Evolutionary conservation across 495 filamentous ascomycete species (phyloP).

Genomic region (Penicillium egyptiacum): DNA sequence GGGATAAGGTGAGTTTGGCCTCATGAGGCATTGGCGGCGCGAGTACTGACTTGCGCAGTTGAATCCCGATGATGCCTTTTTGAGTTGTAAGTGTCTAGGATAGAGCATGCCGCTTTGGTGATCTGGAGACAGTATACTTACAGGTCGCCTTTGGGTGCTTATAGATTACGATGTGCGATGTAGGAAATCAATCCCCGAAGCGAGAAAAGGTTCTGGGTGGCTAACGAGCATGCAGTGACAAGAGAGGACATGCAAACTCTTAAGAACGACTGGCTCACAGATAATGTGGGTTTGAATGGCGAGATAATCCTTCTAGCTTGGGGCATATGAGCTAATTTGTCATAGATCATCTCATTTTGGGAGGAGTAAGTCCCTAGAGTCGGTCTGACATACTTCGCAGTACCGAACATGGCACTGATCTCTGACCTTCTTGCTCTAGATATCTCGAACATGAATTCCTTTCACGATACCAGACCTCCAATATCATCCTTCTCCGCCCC

Average conservation of each 20-base stretch:
- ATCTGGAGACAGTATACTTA: slow-evolving; percentile 14
- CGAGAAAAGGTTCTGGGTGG: background rate
- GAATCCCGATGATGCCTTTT: slow-evolving; percentile 67
- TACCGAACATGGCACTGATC: slow-evolving; percentile 13
- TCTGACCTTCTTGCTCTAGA: slow-evolving; percentile 41
- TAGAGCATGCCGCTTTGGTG: background rate
- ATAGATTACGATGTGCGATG: slow-evolving; percentile 69
- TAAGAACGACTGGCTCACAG: slow-evolving; percentile 95
- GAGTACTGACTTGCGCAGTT: slow-evolving; percentile 44
- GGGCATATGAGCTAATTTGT: slow-evolving; percentile 18
- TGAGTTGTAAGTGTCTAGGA: slow-evolving; percentile 60
- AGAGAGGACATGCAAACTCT: slow-evolving; percentile 83
- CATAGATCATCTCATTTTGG: slow-evolving; percentile 84
- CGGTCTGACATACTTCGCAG: slow-evolving; percentile 3
- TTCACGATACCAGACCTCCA: slow-evolving; percentile 66
- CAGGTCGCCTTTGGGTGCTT: slow-evolving; percentile 8
- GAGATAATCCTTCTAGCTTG: slow-evolving; percentile 9
- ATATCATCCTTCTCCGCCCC: slow-evolving; percentile 89
- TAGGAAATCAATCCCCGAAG: slow-evolving; percentile 36
- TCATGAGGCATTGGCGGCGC: background rate
- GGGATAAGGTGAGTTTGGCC: slow-evolving; percentile 39
- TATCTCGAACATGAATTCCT: slow-evolving; percentile 90
- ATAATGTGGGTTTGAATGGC: slow-evolving; percentile 67
- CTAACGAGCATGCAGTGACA: slow-evolving; percentile 56
- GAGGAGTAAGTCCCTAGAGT: slow-evolving; percentile 69